Percentiles rank a stretch among this genome's conserved stretches.
Conservation (phyloP, 1,139 yeast genomes). For the Casaregolazyma lundiana region DNA sequence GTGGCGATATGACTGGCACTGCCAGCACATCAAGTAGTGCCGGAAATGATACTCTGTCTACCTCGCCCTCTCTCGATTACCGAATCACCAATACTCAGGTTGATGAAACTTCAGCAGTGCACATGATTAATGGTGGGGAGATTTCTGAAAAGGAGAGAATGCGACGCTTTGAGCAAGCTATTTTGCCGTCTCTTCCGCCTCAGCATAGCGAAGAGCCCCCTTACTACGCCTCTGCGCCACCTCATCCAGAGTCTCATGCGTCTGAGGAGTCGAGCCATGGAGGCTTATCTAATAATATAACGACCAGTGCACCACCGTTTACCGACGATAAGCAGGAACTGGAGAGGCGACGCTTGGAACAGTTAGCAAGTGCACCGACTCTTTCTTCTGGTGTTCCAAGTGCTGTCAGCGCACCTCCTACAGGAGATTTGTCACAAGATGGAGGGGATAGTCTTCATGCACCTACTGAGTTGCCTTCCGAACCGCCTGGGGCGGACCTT, state of each 20-base stretch:
- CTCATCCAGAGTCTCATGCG: conserved; percentile 7
- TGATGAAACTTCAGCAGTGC: conserved; percentile 15
- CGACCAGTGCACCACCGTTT: neutral
- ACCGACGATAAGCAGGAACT: conserved; percentile 27
- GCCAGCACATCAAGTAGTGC: conserved; percentile 5
- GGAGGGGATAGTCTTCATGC: neutral
- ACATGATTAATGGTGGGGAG: conserved; percentile 4
- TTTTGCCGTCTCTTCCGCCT: conserved; percentile 58
- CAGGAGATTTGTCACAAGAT: neutral
- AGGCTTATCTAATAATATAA: neutral
- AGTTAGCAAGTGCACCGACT: conserved; percentile 16
- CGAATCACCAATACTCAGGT: conserved; percentile 13
- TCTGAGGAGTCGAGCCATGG: neutral
- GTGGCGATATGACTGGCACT: conserved; percentile 1
- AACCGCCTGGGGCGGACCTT: neutral
- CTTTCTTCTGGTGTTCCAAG: neutral
- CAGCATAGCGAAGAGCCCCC: conserved; percentile 5
- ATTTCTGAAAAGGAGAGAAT: conserved; percentile 50
- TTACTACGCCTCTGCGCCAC: conserved; percentile 8
- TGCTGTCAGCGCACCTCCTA: neutral
- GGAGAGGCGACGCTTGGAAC: conserved; percentile 25
- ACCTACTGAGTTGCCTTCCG: neutral
- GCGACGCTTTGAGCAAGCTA: conserved; percentile 49
- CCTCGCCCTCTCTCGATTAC: conserved; percentile 13
- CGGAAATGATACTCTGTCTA: conserved; percentile 22